Base-by-base conservation (phyloP, 257 asterid genomes). In the Nicotiana obtusifolia region DNA sequence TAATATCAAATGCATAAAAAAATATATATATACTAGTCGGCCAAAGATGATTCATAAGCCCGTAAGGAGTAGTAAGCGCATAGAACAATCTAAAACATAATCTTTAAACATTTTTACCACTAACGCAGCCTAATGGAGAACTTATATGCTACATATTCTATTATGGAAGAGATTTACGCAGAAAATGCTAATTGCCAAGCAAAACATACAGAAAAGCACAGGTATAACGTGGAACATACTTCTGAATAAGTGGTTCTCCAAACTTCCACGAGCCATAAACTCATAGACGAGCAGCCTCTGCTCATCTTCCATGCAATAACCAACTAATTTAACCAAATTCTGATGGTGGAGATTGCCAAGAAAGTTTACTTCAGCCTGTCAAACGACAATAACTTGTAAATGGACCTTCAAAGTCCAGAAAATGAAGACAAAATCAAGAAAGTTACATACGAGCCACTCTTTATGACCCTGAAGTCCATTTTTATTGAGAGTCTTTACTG, bases 191-290 rank as follows among this genome's bases (percentile, higher is more conserved):
- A 60, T 20, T 20, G 30, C 8, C 31, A 60, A 60, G 31, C 65
- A 60, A 60, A 60, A 9, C 31, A 60, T 20, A 22, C 15, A 60
- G 65, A 60, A 60, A 22, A 57, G 64, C 31, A 20, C 31, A 60
- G 10, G 65, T 10, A n/a, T 31, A 78, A 64, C 30, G 49, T 15
- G 31, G 68, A 7, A 83, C 94, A 31, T 91, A 95, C 98, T 92
- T 89, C 90, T 92, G 86, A 95, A 95, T 87, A 95, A 87, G 88
- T 95, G 98, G 85, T 95, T 93, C 88, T 95, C 98, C 92, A 95
- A 88, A 90, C 98, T 95, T 81, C 98, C 98, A 60, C 94, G 87
- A 16, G 98, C 95, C 97, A 93, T 91, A 83, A 89, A 94, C 86
- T 94, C 98, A 69, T 94, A 94, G 81, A 94, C 98, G 9, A 94